Base-by-base conservation (phyloP, 306 rosid genomes). In the Fagus crenata region DNA sequence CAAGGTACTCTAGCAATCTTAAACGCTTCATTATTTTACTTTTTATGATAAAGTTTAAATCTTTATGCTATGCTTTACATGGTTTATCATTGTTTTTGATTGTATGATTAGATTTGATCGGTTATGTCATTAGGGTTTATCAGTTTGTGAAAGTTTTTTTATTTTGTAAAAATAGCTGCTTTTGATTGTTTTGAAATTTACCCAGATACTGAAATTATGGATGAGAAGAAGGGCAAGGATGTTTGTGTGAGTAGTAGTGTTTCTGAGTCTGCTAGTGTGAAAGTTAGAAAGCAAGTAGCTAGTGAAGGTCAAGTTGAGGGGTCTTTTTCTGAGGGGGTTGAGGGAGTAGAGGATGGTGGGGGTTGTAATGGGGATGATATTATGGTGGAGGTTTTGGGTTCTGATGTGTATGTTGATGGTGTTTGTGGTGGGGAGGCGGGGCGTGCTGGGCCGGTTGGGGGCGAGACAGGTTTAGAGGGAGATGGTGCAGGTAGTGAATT, bases 391-490 rank as follows among this genome's bases (percentile, higher is more conserved):
- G 96, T 91, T 63, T 83, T 89, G 73, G 96, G 92, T 77, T 84
- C 96, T 65, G 89, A 86, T 83, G 85, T 93, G 78, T 93, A 85
- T 82, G 88, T 89, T 81, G 96, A 92, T 80, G 97, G 94, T 61
- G 96, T 93, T 75, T 91, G 92, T 75, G 82, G 78, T 74, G 87
- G 75, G 40, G 91, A 76, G 80, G 84, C 58, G 55, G 85, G 69
- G 58, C 77, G 63, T 5, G 77, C 54, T 39, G 86, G 17, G 51
- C 37, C 71, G 28, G 58, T 28, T 6, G 85, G 81, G 76, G 83
- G 31, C 40, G 82, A 73, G 49, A 82, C 39, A 51, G 83, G 49
- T 64, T 78, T 73, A 49, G 78, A 35, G 73, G 64, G 53, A 59
- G 63, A 4, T 67, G 35, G 69, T 58, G 67, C 35, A 42, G 69